Evolutionary conservation across 768 basidiomycete species (phyloP).

Genomic region (Russula emetica): DNA sequence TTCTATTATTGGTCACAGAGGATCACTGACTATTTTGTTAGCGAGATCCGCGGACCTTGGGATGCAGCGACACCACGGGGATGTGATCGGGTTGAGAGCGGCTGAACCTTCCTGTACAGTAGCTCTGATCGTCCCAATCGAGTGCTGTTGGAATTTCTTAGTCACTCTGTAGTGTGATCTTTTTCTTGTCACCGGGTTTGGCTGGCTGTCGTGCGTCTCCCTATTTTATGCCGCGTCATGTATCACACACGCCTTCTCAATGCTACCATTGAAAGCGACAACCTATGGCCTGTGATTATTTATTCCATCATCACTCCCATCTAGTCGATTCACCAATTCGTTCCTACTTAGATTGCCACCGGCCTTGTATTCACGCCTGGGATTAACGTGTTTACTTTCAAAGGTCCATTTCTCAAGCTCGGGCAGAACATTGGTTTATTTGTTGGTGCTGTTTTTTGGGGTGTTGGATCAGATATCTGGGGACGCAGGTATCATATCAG

Average conservation of each 20-base stretch:
- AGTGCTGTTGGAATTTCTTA: background rate
- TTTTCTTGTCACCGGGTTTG: conserved; percentile 66
- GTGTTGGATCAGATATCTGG: conserved; percentile 65
- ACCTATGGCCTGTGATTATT: conserved; percentile 60
- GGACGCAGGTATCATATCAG: conserved; percentile 48
- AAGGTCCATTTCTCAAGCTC: conserved; percentile 60
- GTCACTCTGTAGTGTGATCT: conserved; percentile 46
- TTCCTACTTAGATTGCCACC: conserved; percentile 48
- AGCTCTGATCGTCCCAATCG: too few species aligned
- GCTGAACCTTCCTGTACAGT: too few species aligned
- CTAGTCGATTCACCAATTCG: background rate
- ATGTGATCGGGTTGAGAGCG: background rate
- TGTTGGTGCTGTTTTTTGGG: conserved; percentile 67
- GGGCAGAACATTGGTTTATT: conserved; percentile 70
- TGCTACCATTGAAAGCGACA: too few species aligned
- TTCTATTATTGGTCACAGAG: background rate
- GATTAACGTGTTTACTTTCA: conserved; percentile 58
- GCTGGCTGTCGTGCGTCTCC: conserved; percentile 63
- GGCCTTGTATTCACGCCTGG: conserved; percentile 62
- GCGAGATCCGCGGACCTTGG: conserved; percentile 88
- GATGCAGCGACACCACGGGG: conserved; percentile 69
- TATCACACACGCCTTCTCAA: background rate
- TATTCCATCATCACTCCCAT: background rate
- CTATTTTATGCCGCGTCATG: background rate
- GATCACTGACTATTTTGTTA: conserved; percentile 33